Evolutionary conservation across 2,329 filamentous ascomycete genomes (phyloP), one percentile per base, ranked within the genome.

Genomic region (Arthrobotrys conoides): DNA sequence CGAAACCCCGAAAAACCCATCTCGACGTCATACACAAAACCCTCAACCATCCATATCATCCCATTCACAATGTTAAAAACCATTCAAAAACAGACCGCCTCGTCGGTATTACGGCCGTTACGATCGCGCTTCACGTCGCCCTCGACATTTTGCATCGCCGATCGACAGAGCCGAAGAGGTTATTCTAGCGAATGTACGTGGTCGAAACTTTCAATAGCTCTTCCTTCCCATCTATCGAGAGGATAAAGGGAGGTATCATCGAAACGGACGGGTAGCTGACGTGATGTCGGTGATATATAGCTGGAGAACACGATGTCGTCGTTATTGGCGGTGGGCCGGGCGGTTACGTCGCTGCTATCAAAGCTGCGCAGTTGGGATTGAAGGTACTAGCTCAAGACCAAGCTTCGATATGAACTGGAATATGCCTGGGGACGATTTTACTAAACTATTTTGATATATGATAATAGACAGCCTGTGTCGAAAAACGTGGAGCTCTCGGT

Each of bases 251-350:
- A 66, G 22, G 18, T n/a, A 67, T 63, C 59, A 64, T 48, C 61
- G 22, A 49, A 36, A 36, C 4, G 20, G 41, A 41, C 24, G 1
- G 9, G 41, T n/a, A 20, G 61, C 61, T 65, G 27, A 65, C 48
- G 12, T 55, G 10, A 44, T 61, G 10, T 6, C 6, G 57, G 36
- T 20, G 20, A 27, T 44, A 18, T 72, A n/a, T 75, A 80, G 80
- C 85, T 93, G 93, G 94, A 86, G 93, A 97, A 86, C 96, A 97
- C 86, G 96, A 99, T 86, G 89, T 99, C 71, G 92, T 99, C 84
- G 94, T 99, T 86, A 97, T 99, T 84, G 96, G 96, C 84, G 96
- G 96, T 85, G 96, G 96, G 87, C 96, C 98, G 83, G 96, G 95
- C 83, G 96, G 96, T 84, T 99, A 99, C 87, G 96, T 99, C 83